Conservation (phyloP, 768 basidiomycete genomes). For the Dioszegia hungarica region DNA sequence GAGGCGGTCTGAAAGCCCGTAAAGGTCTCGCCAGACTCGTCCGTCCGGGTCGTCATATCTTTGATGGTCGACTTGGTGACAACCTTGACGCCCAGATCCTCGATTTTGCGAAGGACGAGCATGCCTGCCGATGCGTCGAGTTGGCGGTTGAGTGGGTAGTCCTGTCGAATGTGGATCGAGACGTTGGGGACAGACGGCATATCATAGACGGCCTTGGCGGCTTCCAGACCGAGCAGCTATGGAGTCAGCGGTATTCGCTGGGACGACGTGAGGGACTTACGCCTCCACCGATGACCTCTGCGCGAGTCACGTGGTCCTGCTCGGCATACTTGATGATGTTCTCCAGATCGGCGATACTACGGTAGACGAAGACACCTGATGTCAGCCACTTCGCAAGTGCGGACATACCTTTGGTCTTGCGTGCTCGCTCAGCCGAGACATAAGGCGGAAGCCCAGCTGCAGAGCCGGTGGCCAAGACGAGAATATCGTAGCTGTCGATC, state of each 20-base stretch:
- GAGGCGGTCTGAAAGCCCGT: conserved; percentile 56
- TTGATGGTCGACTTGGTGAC: conserved; percentile 52
- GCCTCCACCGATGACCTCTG: conserved; percentile 65
- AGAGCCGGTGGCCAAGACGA: conserved; percentile 68
- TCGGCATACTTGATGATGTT: conserved; percentile 61
- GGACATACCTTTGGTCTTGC: conserved; percentile 45
- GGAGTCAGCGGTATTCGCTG: neutral
- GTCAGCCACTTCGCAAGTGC: neutral
- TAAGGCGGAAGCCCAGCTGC: conserved; percentile 62
- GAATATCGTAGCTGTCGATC: conserved; percentile 56
- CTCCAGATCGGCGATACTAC: conserved; percentile 66
- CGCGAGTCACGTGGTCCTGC: conserved; percentile 51
- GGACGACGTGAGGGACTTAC: neutral
- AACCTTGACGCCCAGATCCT: conserved; percentile 60
- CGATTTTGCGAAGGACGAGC: conserved; percentile 60
- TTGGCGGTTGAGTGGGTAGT: conserved; percentile 59
- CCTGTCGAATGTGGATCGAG: conserved; percentile 56
- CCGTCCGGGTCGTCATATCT: conserved; percentile 50
- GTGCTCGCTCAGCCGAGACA: conserved; percentile 51
- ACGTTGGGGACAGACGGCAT: conserved; percentile 54
- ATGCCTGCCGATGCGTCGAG: conserved; percentile 60
- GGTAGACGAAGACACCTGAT: conserved; percentile 64
- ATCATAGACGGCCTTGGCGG: conserved; percentile 68
- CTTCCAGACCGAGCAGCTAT: conserved; percentile 63
- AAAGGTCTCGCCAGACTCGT: conserved; percentile 48